Base-by-base conservation (phyloP, 2,329 filamentous ascomycete genomes). In the Bipolaris oryzae region DNA sequence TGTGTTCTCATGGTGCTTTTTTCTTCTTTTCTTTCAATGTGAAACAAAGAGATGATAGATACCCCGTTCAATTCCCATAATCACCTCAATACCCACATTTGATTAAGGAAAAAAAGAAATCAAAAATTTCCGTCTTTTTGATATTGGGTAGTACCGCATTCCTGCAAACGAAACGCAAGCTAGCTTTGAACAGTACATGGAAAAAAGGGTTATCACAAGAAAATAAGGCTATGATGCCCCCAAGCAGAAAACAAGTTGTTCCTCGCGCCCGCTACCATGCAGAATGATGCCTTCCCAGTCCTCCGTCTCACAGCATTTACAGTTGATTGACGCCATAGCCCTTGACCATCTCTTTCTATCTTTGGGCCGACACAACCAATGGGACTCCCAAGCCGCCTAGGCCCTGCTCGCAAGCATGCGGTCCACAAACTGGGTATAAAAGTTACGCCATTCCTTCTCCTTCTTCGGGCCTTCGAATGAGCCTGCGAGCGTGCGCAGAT, bases 401-500 rank as follows among this genome's bases (percentile, higher is more conserved):
- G 66, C 60, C 33, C 64, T 55, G 10, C 60, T 62, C 6, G 68
- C 66, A 51, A 68, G 61, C 51, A 68, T 63, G 28, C 71, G 66
- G 33, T 73, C 72, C 15, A 81, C 74, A 56, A 81, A 81, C 5
- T 70, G 67, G 31, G 73, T 75, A 56, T 81, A 80, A 64, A 79
- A 81, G 59, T 73, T 77, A 53, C 76, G 73, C 72, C 79, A 81
- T n/a, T 73, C 75, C 52, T 77, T 73, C 48, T 76, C 70, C 52
- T 80, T 79, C 56, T 68, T 75, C 39, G 53, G 55, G n/a, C 63
- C 64, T 45, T 75, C 73, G 16, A 76, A 69, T 4, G 74, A 71
- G 2, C 67, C 71, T 1, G 71, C 73, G 15, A 77, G 68, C 2
- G 67, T 71, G 25, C 84, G 81, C 43, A 93, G 77, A 68, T 91